A percentile compares a stretch with the other conserved stretches of the same genome.
phyloP scores from a whole-genome alignment of 176 grass and related monocot species.

The Bothriochloa decipiens region DNA sequence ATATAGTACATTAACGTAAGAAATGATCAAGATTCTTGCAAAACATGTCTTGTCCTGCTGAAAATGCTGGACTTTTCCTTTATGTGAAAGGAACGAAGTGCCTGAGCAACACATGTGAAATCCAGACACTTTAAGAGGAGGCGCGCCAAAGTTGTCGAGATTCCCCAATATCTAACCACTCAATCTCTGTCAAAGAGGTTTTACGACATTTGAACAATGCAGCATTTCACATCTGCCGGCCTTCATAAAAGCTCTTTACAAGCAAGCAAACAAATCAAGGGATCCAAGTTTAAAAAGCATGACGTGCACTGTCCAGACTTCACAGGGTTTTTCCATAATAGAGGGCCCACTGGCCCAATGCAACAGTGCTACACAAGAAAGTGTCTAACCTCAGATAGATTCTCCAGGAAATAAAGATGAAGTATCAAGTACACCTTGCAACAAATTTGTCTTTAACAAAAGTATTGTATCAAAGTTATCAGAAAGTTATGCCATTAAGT shows the following conservation, averaged over 20 bases:
- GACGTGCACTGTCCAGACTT: background rate
- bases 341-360: background rate
- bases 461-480: background rate
- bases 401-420: background rate
- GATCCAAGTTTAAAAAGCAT: background rate
- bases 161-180: background rate
- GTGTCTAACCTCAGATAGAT: background rate
- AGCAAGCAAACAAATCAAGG: background rate
- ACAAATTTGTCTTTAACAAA: background rate
- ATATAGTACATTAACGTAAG: background rate
- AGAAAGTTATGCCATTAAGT: background rate
- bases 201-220: background rate
- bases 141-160: background rate
- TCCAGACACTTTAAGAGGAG: background rate
- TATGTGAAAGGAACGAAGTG: background rate
- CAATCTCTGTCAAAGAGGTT: background rate
- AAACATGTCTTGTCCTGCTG: background rate
- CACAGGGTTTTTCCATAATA: no score
- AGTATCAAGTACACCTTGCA: background rate
- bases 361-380: background rate
- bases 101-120: slow-evolving; percentile 5
- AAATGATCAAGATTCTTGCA: background rate
- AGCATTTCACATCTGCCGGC: background rate
- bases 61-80: background rate
- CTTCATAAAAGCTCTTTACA: background rate